These are phyloP conservation scores for Phanerochaete carnosa DNA, from an alignment of 768 basidiomycete species.

Conservation along the genomic window DNA sequence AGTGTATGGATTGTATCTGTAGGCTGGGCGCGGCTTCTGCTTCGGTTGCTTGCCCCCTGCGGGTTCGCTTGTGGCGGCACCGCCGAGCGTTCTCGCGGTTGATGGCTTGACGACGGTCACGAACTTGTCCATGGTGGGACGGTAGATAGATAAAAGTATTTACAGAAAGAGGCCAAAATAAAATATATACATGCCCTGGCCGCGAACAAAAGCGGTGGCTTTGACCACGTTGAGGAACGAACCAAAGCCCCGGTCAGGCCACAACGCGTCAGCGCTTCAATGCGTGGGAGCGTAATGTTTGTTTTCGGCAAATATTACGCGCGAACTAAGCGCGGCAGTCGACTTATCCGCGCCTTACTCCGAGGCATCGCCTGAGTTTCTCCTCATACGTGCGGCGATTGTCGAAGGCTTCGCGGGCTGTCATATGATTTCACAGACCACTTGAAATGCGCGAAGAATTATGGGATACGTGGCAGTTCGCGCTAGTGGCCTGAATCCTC, in stretches of 20 bases:
- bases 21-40: conserved; percentile 18
- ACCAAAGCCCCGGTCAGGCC: conserved; percentile 1
- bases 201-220: not conserved
- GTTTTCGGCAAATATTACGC: conserved; percentile 6
- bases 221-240: not conserved
- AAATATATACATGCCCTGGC: conserved; percentile 1
- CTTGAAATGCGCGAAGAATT: not conserved
- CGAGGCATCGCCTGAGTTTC: conserved; percentile 24
- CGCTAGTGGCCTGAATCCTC: conserved; percentile 3
- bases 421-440: not conserved
- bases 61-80: not conserved
- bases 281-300: conserved; percentile 10
- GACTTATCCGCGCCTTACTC: conserved; percentile 3
- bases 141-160: conserved; percentile 7
- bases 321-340: not conserved
- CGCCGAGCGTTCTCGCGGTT: conserved; percentile 4
- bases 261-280: not conserved
- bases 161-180: conserved; percentile 4
- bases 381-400: conserved; percentile 12
- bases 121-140: conserved; percentile 30
- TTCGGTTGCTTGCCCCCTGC: conserved; percentile 12
- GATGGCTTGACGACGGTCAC: conserved; percentile 26
- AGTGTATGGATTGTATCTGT: conserved; percentile 29
- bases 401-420: not conserved
- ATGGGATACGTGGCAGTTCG: conserved; percentile 2